These are phyloP conservation scores for Elymus sibiricus DNA, from an alignment of 176 grass and related monocot genomes.

Conservation along the genomic window DNA sequence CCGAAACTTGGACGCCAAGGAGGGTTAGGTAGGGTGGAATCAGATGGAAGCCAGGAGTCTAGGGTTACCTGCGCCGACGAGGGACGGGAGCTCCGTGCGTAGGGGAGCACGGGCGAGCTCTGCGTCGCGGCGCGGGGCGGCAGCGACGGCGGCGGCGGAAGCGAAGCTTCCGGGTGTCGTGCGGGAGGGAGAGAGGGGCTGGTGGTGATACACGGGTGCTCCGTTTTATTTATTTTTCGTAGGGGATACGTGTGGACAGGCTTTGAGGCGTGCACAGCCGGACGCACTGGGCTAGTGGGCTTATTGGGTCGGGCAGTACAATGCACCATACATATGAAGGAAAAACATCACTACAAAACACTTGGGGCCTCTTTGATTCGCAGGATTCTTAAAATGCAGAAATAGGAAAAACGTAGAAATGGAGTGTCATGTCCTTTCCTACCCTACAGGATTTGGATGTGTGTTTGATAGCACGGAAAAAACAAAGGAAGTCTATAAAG, in stretches of 20 bases:
- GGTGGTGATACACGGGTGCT: background rate
- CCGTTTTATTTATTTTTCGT: background rate
- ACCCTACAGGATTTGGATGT: too few species aligned
- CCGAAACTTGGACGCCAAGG: background rate
- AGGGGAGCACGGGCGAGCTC: background rate
- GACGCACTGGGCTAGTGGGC: background rate
- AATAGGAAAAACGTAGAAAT: too few species aligned
- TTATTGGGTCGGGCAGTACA: background rate
- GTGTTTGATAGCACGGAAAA: too few species aligned
- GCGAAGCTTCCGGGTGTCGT: background rate
- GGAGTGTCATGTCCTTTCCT: too few species aligned
- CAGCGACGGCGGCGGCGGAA: background rate
- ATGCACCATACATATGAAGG: too few species aligned
- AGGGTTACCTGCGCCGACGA: slow-evolving; percentile 6
- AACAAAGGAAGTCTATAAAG: too few species aligned
- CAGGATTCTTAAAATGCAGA: too few species aligned
- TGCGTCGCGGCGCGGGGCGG: background rate
- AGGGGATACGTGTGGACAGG: background rate
- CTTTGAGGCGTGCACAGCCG: background rate
- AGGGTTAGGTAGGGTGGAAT: background rate
- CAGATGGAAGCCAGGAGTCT: background rate
- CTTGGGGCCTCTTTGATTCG: too few species aligned
- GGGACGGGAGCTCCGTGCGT: background rate
- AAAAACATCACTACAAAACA: too few species aligned
- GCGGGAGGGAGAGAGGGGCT: background rate